Base-by-base conservation (phyloP, 2,329 filamentous ascomycete genomes). In the Tympanopsis confertula region DNA sequence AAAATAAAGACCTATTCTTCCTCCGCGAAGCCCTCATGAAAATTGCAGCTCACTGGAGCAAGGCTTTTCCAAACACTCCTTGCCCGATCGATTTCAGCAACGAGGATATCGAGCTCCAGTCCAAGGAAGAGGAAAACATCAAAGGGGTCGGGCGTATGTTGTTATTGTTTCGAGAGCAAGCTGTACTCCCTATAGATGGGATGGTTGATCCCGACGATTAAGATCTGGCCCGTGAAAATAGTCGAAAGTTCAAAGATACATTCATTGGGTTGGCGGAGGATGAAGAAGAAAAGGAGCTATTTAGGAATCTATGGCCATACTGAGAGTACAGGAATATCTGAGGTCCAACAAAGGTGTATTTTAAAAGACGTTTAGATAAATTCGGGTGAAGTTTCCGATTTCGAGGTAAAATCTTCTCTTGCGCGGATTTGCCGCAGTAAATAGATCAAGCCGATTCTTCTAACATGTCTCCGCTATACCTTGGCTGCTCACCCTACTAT, bases 191-290 rank as follows among this genome's bases (percentile, higher is more conserved):
- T 1, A 46, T 51, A 12, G 51, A 54, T 45, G 54, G 54, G 1
- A 56, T 55, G 49, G 51, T 56, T 19, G 46, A 45, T 1, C 49
- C 50, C 2, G 38, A 54, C 41, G 50, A 57, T 35, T 55, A 49
- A 38, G 43, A 51, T n/a, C n/a, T 26, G 7, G 38, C 38, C 26
- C 19, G 48, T 45, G 15, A 39, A 35, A 35, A 2, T 10, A 30
- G 2, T 41, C 39, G 3, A 20, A 5, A n/a, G 20, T 15, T 33
- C 45, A 3, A 26, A 42, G 12, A 39, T 48, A 2, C 42, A 41
- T 18, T 51, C 51, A 4, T 48, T 56, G 43, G 47, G 49, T 35
- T 42, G 52, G n/a, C 38, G 46, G 22, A 47, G 49, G 13, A 55
- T 57, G 24, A 39, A 47, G 20, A 56, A 52, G 54, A 58, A 33